Percentiles rank a stretch among this genome's conserved stretches.
phyloP scores from a whole-genome alignment of 495 filamentous ascomycete species.

The Tetracladium marchalianum region DNA sequence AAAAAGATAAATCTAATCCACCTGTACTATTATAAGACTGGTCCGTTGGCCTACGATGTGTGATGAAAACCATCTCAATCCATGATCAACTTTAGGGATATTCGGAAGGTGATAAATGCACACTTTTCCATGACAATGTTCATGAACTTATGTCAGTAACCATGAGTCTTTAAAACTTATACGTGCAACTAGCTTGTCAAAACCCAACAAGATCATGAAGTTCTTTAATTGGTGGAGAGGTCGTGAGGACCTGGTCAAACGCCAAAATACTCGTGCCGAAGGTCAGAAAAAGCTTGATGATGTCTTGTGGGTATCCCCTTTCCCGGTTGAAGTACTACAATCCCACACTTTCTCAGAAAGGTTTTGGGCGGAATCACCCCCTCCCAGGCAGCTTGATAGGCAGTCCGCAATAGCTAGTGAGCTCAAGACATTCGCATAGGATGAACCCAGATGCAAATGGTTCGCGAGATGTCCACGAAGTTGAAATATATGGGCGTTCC shows the following conservation, averaged over 20 bases:
- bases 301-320: constrained; percentile 22
- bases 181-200: constrained; percentile 39
- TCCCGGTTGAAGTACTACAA: not conserved
- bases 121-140: constrained; percentile 11
- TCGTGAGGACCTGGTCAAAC: constrained; percentile 38
- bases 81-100: constrained; percentile 33
- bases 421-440: constrained; percentile 45
- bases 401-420: constrained; percentile 37
- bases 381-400: constrained; percentile 20
- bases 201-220: constrained; percentile 54
- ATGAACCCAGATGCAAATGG: constrained; percentile 48
- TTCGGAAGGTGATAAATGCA: constrained; percentile 27
- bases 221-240: constrained; percentile 53
- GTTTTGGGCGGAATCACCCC: constrained; percentile 29
- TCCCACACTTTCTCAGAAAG: constrained; percentile 13
- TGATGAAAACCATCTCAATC: constrained; percentile 46
- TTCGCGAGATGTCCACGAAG: constrained; percentile 41
- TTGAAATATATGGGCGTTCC: constrained; percentile 50
- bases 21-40: constrained; percentile 58
- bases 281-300: constrained; percentile 44
- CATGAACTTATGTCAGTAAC: too few species aligned
- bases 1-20: constrained; percentile 20
- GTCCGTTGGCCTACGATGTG: constrained; percentile 49
- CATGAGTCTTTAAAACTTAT: not conserved
- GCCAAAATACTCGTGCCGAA: constrained; percentile 37